phyloP scores from a whole-genome alignment of 1,139 yeast species.

The Meyerozyma elateridarum region DNA sequence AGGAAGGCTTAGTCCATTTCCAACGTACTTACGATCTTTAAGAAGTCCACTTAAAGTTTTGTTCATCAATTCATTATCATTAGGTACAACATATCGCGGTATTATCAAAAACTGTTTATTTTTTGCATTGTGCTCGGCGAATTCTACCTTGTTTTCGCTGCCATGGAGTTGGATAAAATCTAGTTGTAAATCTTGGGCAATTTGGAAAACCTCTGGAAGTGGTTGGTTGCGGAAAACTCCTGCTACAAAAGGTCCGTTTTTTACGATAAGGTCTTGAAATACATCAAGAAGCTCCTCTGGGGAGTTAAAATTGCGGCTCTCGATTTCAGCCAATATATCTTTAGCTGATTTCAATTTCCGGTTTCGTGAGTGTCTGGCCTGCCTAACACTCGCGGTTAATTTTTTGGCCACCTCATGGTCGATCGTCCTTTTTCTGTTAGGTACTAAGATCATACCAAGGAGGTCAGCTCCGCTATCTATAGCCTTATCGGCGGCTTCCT shows the following conservation, averaged over 20 bases:
- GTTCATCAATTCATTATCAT: slow-evolving; percentile 31
- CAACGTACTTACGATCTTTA: slow-evolving; percentile 4
- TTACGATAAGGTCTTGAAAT: slow-evolving; percentile 25
- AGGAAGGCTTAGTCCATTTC: slow-evolving; percentile 46
- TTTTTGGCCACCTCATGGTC: slow-evolving; percentile 47
- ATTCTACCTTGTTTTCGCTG: slow-evolving; percentile 59
- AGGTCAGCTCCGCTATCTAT: slow-evolving; percentile 67
- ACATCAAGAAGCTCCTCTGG: slow-evolving; percentile 32
- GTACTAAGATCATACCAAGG: slow-evolving; percentile 84
- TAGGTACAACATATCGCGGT: slow-evolving; percentile 63
- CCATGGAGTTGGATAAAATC: slow-evolving; percentile 93
- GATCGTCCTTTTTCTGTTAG: slow-evolving; percentile 71
- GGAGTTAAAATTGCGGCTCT: slow-evolving; percentile 13
- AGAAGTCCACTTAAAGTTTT: slow-evolving; percentile 16
- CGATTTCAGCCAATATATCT: slow-evolving; percentile 18
- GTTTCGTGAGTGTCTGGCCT: slow-evolving; percentile 15
- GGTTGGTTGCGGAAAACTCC: slow-evolving; percentile 91
- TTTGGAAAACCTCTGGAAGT: slow-evolving; percentile 50
- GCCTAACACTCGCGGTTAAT: slow-evolving; percentile 40
- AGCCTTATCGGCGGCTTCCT: slow-evolving; percentile 67
- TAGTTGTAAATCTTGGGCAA: slow-evolving; percentile 45
- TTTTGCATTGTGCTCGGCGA: slow-evolving; percentile 34
- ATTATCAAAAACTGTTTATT: slow-evolving; percentile 52
- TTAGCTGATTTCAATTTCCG: slow-evolving; percentile 17
- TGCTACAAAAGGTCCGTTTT: slow-evolving; percentile 67